Evolutionary conservation across 371 early-diverging fungal genomes (phyloP), one percentile per base, ranked within the genome.

Genomic region (Caulochytrium protostelioides): DNA sequence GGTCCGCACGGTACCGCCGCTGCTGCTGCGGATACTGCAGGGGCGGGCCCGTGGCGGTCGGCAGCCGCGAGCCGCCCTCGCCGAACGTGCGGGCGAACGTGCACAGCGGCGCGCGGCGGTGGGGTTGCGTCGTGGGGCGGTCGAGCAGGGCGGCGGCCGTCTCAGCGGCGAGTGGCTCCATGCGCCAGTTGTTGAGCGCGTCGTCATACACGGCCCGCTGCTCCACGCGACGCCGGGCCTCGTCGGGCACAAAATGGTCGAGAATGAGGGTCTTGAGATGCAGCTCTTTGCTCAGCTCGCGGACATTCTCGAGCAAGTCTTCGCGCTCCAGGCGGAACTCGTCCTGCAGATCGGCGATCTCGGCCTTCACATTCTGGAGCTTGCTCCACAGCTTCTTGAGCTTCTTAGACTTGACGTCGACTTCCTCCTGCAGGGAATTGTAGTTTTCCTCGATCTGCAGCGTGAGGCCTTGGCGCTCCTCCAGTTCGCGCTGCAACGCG

Each of bases 211-310:
- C 32, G 2, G 57, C 56, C 18, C 62, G 30, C 24, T 29, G 22
- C 37, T 67, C 65, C 4, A 64, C 35, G 33, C 59, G 60, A 7
- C 36, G 21, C 10, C 52, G 26, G 23, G 62, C 65, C 17, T 64
- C 62, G 7, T 20, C 19, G 14, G 70, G 65, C 16, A 70, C 52
- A 39, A 70, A 70, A 38, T 58, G 54, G 13, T 63, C 63, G 45
- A 47, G 35, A 9, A 55, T 36, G 2, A 52, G 28, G 5, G 19
- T n/a, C 30, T 51, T 55, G 26, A 55, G 37, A 6, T 14, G 13
- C 23, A 55, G 9, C 36, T 55, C 56, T n/a, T 33, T 30, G 9
- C 56, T 40, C 7, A 55, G 32, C 25, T 55, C 55, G 3, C 56
- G 22, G 10, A 55, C 36, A 2, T 52, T 54, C n/a, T 56, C 55